Evolutionary conservation across 2,329 filamentous ascomycete genomes (phyloP), one percentile per base, ranked within the genome.

Genomic region (Hypoxylon sp.): DNA sequence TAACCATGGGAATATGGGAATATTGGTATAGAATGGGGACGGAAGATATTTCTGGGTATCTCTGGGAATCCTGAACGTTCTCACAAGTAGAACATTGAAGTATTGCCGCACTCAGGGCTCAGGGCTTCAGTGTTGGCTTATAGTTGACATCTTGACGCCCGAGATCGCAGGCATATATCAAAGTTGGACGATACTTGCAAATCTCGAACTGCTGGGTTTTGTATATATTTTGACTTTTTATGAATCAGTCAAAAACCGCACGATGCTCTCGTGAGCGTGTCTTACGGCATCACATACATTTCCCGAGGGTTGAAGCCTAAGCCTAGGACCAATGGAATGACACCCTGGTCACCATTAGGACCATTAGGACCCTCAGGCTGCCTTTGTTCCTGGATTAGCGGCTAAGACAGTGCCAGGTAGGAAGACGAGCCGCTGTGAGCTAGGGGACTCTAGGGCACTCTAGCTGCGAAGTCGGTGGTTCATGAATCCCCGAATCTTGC

Each of bases 401-500:
- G 45, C 22, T 36, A 49, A 53, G 45, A 57, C 16, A 59, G 59
- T 60, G 44, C 44, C 24, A 7, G 33, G 45, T 28, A 51, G 26
- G 36, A 38, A 49, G 26, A 24, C 51, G 4, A 54, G 46, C 44
- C 48, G 42, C 52, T 63, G 45, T 54, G 36, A 48, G 30, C 30
- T 32, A 26, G 56, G 11, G n/a, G n/a, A n/a, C 18, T 6, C 18
- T 28, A 20, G 48, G 48, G 9, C 20, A 44, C 45, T 48, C 40
- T 48, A 45, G 22, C 22, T 30, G 38, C 12, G 30, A 12, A 42
- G 18, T 65, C 67, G 67, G 67, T 1, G 48, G 7, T 69, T 69
- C 58, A 56, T 63, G 36, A 65, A 69, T 22, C 42, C 42, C 65
- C 67, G 67, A 67, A 24, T 49, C 46, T 55, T 50, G 6, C 18